Percentiles rank a stretch among this genome's conserved stretches.
Evolutionary conservation across 2,329 filamentous ascomycete genomes (phyloP).

Genomic region (Didymella pomorum): DNA sequence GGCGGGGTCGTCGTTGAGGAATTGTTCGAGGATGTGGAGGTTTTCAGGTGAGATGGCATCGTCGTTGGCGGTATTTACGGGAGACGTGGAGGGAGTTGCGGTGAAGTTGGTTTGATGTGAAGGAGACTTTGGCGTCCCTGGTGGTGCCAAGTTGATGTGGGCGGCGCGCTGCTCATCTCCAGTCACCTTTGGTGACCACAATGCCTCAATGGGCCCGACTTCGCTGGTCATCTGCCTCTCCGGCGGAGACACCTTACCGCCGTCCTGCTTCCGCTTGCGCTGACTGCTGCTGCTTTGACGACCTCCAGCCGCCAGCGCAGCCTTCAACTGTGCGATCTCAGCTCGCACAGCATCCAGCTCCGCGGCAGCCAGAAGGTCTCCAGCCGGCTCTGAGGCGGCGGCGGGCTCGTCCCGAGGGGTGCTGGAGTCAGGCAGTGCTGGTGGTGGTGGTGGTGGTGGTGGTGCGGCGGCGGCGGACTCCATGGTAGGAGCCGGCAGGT

Average conservation of each 20-base stretch:
- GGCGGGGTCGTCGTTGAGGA: background rate
- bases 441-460: constrained; percentile 1
- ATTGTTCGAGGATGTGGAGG: background rate
- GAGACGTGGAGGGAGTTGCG: background rate
- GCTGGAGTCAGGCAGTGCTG: background rate
- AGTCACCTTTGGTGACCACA: constrained; percentile 16
- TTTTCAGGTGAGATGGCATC: constrained; percentile 4
- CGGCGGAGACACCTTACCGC: background rate
- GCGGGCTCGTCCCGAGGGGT: background rate
- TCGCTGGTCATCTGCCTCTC: background rate
- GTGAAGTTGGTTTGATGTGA: constrained; percentile 5
- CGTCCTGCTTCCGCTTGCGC: constrained; percentile 2
- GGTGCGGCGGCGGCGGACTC: background rate
- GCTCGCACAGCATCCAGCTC: background rate
- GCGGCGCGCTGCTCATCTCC: background rate
- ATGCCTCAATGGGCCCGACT: constrained; percentile 14
- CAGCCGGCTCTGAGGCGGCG: background rate
- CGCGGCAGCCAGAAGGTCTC: background rate
- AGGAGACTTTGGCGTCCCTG: background rate
- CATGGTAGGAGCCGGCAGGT: background rate
- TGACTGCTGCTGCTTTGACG: background rate
- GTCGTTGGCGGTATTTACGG: background rate
- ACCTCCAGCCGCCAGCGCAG: constrained; percentile 2
- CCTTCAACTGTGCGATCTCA: constrained; percentile 17
- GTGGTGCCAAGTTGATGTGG: background rate